Evolutionary conservation across 73 alveolate species (phyloP).

Genomic region (Stentor roeselii): DNA sequence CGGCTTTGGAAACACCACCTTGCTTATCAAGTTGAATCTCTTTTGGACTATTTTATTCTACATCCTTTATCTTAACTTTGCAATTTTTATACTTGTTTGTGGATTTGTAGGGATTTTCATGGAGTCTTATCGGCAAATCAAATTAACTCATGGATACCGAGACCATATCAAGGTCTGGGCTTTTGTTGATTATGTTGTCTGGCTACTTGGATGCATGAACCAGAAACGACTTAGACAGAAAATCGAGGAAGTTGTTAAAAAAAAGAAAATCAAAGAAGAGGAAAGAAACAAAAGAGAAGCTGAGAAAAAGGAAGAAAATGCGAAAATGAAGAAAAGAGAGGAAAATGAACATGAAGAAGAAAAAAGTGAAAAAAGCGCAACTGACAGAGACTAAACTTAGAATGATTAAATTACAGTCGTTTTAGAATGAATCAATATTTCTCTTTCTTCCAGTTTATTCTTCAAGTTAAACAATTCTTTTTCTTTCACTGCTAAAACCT

Average conservation of each 20-base stretch:
- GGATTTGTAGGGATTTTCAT: conserved; percentile 11
- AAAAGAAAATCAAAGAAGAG: neutral
- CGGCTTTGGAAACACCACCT: conserved; percentile 5
- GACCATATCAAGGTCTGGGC: neutral
- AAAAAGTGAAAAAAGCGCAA: no score
- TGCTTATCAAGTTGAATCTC: neutral
- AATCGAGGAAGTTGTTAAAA: neutral
- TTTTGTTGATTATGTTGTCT: neutral
- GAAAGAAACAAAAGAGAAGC: neutral
- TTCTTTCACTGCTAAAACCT: no score
- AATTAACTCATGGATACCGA: neutral
- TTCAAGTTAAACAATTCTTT: no score
- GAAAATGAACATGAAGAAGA: no score
- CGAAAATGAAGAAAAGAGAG: no score
- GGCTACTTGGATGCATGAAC: neutral
- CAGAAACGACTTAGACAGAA: neutral
- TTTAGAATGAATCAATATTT: no score
- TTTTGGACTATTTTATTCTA: conserved; percentile 14
- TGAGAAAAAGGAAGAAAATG: neutral
- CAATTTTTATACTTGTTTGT: neutral
- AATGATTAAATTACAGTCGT: no score
- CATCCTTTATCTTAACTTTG: neutral
- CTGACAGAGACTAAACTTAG: no score
- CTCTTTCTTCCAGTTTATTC: no score
- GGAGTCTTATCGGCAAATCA: neutral